A percentile compares a stretch with the other conserved stretches of the same genome.
phyloP scores from a whole-genome alignment of 2,329 filamentous ascomycete species.

The Verticillium isaacii region DNA sequence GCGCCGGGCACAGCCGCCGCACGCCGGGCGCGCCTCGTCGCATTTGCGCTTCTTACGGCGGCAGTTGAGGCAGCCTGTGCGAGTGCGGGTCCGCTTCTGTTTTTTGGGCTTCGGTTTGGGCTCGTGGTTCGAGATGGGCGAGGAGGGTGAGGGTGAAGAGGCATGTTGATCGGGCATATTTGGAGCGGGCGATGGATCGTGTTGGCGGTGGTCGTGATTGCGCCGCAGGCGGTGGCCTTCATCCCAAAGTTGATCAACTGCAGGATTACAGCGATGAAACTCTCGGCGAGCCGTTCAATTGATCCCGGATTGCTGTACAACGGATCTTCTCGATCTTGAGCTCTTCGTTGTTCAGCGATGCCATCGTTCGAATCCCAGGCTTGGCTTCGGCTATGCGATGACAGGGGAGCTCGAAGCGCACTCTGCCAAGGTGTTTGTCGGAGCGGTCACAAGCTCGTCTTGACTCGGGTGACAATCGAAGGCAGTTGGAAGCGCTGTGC shows the following conservation, averaged over 20 bases:
- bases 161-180: not conserved
- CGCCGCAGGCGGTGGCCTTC: not conserved
- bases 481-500: not conserved
- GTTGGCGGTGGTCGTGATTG: not conserved
- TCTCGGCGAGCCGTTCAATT: too few species aligned
- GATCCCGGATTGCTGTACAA: too few species aligned
- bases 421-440: not conserved
- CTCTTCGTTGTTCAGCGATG: not conserved
- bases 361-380: not conserved
- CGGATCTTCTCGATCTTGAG: too few species aligned
- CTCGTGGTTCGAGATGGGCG: not conserved
- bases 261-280: too few species aligned
- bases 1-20: constrained; percentile 26
- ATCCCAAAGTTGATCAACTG: too few species aligned
- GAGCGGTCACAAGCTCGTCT: not conserved
- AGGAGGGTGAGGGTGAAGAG: not conserved
- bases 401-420: not conserved
- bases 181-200: not conserved
- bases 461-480: not conserved
- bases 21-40: constrained; percentile 28
- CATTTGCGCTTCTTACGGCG: constrained; percentile 33
- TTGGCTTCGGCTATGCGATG: not conserved
- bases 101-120: not conserved
- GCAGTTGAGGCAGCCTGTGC: constrained; percentile 31
- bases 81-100: constrained; percentile 25